Conservation (phyloP, 164 flowering plant genomes). For the Saururus chinensis region DNA sequence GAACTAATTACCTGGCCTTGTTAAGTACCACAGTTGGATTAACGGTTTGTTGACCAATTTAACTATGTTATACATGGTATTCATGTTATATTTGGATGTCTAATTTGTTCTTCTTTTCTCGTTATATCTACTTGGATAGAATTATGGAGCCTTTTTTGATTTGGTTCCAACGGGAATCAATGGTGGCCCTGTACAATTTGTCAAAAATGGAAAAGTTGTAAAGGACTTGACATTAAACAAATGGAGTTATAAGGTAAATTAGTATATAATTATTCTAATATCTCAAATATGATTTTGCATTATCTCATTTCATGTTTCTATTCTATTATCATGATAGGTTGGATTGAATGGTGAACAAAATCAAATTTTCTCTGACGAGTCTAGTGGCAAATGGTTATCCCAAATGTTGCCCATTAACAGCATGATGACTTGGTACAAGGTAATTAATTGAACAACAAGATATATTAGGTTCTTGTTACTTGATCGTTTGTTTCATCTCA, state of each 20-base stretch:
- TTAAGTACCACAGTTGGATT: slow-evolving; percentile 56
- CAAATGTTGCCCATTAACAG: neutral
- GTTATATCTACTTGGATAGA: slow-evolving; percentile 14
- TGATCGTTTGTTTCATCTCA: neutral
- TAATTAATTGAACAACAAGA: neutral
- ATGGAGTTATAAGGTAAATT: slow-evolving; percentile 38
- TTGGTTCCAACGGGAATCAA: slow-evolving; percentile 19
- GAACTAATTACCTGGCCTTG: slow-evolving; percentile 36
- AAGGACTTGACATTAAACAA: slow-evolving; percentile 39
- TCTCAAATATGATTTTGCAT: neutral
- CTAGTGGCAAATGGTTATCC: slow-evolving; percentile 1
- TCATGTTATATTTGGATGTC: too few species aligned
- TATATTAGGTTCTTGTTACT: neutral
- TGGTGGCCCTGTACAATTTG: slow-evolving; percentile 33
- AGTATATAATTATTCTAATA: neutral
- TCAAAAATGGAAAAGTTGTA: slow-evolving; percentile 14
- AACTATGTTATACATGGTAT: neutral
- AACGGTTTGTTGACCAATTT: slow-evolving; percentile 16
- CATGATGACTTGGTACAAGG: neutral
- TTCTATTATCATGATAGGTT: slow-evolving; percentile 18
- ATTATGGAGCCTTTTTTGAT: slow-evolving; percentile 44
- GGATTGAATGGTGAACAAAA: slow-evolving; percentile 35
- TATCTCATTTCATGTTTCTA: slow-evolving; percentile 28
- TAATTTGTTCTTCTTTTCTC: neutral
- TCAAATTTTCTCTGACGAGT: slow-evolving; percentile 8